A percentile compares a stretch with the other conserved stretches of the same genome.
Evolutionary conservation across 495 filamentous ascomycete genomes (phyloP).

Genomic region (Friedmanniomyces endolithicus): DNA sequence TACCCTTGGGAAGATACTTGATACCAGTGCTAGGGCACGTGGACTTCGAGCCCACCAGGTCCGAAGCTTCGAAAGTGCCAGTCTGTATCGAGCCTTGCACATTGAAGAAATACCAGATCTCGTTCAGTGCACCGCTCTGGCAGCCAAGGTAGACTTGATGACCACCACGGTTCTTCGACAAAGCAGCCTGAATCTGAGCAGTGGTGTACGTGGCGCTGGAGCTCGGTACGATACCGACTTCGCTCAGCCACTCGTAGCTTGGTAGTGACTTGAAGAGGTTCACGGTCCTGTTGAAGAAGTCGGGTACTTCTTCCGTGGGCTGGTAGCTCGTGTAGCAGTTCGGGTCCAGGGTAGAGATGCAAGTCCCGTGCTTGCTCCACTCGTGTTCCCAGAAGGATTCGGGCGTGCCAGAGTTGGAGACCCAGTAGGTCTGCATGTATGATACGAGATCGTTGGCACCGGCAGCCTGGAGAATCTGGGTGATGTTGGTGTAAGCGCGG

Average conservation of each 20-base stretch:
- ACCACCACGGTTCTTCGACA: slow-evolving; percentile 49
- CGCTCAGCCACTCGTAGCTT: slow-evolving; percentile 40
- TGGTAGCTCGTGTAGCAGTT: slow-evolving; percentile 59
- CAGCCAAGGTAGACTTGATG: slow-evolving; percentile 60
- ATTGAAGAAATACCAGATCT: slow-evolving; percentile 80
- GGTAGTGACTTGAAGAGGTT: slow-evolving; percentile 51
- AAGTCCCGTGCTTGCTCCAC: slow-evolving; percentile 73
- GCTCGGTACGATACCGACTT: slow-evolving; percentile 53
- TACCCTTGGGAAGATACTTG: slow-evolving; percentile 53
- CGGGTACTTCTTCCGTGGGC: slow-evolving; percentile 45
- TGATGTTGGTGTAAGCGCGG: slow-evolving; percentile 61
- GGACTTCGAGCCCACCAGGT: slow-evolving; percentile 50
- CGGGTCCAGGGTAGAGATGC: slow-evolving; percentile 57
- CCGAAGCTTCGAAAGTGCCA: slow-evolving; percentile 56
- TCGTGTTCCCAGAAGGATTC: slow-evolving; percentile 71
- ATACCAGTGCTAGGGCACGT: slow-evolving; percentile 50
- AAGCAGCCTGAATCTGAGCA: slow-evolving; percentile 48
- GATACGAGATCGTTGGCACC: slow-evolving; percentile 49
- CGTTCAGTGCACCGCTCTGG: slow-evolving; percentile 45
- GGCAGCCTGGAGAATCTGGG: slow-evolving; percentile 47
- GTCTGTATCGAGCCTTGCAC: slow-evolving; percentile 64
- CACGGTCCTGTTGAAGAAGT: slow-evolving; percentile 50
- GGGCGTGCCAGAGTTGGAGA: slow-evolving; percentile 51
- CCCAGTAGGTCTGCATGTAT: slow-evolving; percentile 75
- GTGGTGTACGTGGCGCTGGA: slow-evolving; percentile 49